Evolutionary conservation across 208 protist genomes (phyloP).

Genomic region (Leishmania tarentolae): DNA sequence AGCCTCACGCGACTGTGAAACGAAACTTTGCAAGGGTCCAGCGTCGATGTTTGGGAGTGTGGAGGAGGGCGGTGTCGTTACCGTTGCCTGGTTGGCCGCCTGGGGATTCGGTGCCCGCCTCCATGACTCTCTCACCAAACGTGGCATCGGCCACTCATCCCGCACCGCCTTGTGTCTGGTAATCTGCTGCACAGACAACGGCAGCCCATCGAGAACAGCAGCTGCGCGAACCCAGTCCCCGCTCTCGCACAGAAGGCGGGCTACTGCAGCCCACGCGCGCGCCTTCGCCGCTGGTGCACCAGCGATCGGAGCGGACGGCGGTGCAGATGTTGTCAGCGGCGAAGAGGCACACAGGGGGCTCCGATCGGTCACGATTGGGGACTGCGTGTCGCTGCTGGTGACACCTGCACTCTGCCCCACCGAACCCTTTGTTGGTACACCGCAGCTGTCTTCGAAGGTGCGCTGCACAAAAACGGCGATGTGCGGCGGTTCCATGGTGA

Average conservation of each 20-base stretch:
- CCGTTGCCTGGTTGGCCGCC: background rate
- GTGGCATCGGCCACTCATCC: conserved; percentile 32
- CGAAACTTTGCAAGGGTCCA: background rate
- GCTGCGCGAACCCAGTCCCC: conserved; percentile 28
- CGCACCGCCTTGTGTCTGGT: conserved; percentile 21
- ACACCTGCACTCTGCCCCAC: no score
- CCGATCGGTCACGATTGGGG: background rate
- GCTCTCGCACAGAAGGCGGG: conserved; percentile 30
- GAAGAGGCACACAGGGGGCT: background rate
- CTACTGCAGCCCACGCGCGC: conserved; percentile 30
- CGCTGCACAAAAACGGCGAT: conserved; percentile 17
- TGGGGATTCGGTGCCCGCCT: background rate
- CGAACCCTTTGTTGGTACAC: background rate
- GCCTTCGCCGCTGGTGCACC: conserved; percentile 16
- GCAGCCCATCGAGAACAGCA: conserved; percentile 32
- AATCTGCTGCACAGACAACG: conserved; percentile 2
- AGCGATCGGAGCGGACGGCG: background rate
- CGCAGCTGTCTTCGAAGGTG: conserved; percentile 6
- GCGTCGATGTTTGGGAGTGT: background rate
- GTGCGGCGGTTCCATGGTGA: conserved; percentile 8
- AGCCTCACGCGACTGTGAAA: background rate
- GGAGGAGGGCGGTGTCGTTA: background rate
- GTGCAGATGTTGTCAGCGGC: background rate
- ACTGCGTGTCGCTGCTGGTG: background rate
- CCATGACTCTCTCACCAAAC: conserved; percentile 11